Conservation (phyloP, 2,329 filamentous ascomycete genomes). For the Penicillium digitatum region DNA sequence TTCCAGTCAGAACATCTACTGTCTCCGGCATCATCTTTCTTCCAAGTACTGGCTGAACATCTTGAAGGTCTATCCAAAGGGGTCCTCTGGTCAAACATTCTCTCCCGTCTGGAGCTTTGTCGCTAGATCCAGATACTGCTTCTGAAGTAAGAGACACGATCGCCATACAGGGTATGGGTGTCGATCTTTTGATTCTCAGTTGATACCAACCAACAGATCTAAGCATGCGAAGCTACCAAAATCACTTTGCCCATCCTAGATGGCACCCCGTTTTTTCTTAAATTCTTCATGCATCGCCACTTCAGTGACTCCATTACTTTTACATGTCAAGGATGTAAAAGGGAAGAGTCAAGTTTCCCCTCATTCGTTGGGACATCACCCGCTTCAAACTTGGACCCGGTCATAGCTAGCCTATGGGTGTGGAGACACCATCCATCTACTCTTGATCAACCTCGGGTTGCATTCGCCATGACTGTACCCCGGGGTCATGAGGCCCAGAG, state of each 20-base stretch:
- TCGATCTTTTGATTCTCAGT: background rate
- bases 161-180: constrained; percentile 14
- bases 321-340: too few relatives aligned
- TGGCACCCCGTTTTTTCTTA: background rate
- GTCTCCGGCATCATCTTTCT: constrained; percentile 9
- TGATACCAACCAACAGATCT: background rate
- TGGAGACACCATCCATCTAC: too few relatives aligned
- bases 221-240: constrained; percentile 8
- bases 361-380: too few relatives aligned
- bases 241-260: constrained; percentile 5
- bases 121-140: constrained; percentile 6
- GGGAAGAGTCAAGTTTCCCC: too few relatives aligned
- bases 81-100: constrained; percentile 13
- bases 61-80: constrained; percentile 10
- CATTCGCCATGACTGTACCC: too few relatives aligned
- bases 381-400: too few relatives aligned
- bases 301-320: constrained; percentile 43
- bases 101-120: constrained; percentile 17
- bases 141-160: constrained; percentile 12
- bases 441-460: too few relatives aligned
- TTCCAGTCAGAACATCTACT: constrained; percentile 22
- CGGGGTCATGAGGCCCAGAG: too few relatives aligned
- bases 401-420: too few relatives aligned
- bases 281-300: constrained; percentile 45
- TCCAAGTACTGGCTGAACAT: constrained; percentile 11